phyloP scores from a whole-genome alignment of 306 rosid genomes.

The Canavalia gladiata region DNA sequence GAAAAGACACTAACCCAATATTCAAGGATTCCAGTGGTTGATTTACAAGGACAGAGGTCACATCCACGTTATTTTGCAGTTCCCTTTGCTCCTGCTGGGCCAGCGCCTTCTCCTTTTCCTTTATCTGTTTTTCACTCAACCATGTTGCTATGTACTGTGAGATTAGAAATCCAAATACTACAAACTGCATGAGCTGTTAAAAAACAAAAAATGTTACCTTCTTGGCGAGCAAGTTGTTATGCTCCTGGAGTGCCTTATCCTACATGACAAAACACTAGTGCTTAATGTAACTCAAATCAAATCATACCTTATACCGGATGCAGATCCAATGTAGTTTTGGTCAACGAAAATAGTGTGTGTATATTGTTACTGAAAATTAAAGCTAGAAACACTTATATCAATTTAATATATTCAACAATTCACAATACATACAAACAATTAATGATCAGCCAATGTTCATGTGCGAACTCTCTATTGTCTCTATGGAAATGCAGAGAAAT shows the following conservation, averaged over 20 bases:
- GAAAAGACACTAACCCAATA: conserved; percentile 57
- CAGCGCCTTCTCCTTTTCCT: conserved; percentile 69
- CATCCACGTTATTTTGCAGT: conserved; percentile 49
- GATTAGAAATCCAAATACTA: conserved; percentile 19
- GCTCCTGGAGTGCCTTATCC: conserved; percentile 83
- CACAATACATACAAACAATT: background rate
- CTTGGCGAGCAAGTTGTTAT: conserved; percentile 69
- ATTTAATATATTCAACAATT: background rate
- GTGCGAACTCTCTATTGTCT: too few species aligned
- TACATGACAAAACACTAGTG: conserved; percentile 42
- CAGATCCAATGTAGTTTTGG: background rate
- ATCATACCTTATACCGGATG: background rate
- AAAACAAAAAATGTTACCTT: conserved; percentile 51
- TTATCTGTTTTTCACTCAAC: conserved; percentile 60
- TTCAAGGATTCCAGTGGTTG: conserved; percentile 57
- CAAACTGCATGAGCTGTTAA: background rate
- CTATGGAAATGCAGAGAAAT: background rate
- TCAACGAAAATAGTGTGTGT: background rate
- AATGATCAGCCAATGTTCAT: background rate
- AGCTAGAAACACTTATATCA: background rate
- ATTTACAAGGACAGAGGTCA: conserved; percentile 42
- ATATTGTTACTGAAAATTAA: conserved; percentile 22
- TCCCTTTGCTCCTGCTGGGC: conserved; percentile 51
- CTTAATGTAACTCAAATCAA: background rate
- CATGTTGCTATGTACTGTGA: background rate